Conservation (phyloP, 768 basidiomycete genomes). For the Auricularia auricula-judae region DNA sequence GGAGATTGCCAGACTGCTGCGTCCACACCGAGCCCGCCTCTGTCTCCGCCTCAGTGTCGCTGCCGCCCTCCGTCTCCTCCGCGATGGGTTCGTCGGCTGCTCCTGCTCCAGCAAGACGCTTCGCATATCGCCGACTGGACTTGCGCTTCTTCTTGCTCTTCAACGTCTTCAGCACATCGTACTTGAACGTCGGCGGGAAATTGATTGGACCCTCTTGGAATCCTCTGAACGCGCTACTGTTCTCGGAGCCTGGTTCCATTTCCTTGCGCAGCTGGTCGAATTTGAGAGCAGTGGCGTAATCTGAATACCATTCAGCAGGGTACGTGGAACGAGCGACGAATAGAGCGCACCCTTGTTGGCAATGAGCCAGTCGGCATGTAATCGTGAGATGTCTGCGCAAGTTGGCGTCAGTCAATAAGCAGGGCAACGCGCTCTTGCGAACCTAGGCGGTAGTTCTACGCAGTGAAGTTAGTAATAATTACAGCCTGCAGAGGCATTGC, state of each 20-base stretch:
- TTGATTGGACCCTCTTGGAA: slow-evolving; percentile 72
- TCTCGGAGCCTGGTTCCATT: slow-evolving; percentile 47
- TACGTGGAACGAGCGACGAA: not conserved
- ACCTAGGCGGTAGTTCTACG: slow-evolving; percentile 59
- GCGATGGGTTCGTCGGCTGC: not conserved
- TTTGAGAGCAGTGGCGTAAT: slow-evolving; percentile 73
- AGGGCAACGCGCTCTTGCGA: not conserved
- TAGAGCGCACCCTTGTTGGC: slow-evolving; percentile 52
- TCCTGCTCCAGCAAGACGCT: not conserved
- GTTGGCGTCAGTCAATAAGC: too few relatives aligned
- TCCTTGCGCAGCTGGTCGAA: slow-evolving; percentile 80
- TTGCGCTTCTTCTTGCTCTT: slow-evolving; percentile 29
- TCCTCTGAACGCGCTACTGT: slow-evolving; percentile 46
- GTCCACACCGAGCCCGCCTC: slow-evolving; percentile 44
- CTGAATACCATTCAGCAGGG: slow-evolving; percentile 26
- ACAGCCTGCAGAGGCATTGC: too few relatives aligned
- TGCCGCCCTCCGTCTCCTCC: slow-evolving; percentile 18
- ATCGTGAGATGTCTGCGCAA: slow-evolving; percentile 54
- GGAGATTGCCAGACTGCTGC: slow-evolving; percentile 19
- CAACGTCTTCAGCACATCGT: slow-evolving; percentile 57
- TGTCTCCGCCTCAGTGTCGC: slow-evolving; percentile 37
- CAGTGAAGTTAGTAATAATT: too few relatives aligned
- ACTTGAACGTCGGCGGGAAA: slow-evolving; percentile 93
- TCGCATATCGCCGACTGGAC: not conserved
- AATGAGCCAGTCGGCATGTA: slow-evolving; percentile 93